Evolutionary conservation across 306 rosid species (phyloP), one percentile per base, ranked within the genome.

Genomic region (Rosa multiflora): DNA sequence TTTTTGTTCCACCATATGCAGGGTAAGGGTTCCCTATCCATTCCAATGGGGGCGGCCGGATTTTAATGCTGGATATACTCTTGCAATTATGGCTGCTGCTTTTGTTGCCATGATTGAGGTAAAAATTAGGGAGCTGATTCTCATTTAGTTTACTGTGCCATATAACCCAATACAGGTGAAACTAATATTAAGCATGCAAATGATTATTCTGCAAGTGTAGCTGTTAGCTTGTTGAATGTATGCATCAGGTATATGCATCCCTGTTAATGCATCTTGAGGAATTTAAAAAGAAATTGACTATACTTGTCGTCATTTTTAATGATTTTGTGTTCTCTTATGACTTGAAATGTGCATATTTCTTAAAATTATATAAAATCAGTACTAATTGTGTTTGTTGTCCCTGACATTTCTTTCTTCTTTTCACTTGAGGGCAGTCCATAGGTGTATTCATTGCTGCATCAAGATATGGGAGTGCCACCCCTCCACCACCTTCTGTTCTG

Each of bases 1-100:
- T 2, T 13, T 29, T 13, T 67, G 20, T 39, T 67, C 77, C n/a
- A 79, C 67, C 74, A 67, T 62, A 51, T 82, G 84, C 87, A 95
- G 99, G 99, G 73, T 94, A 77, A 91, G 92, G 85, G 77, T 92
- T 81, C 99, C 99, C 51, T 92, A 88, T 86, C 99, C 99, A 58
- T 88, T 92, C 86, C 99, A 88, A 87, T 95, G 99, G 99, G 97
- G 97, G 29, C 10, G 84, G 56, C 96, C 97, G 46, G 44, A 86
- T 69, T 91, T 95, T 78, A 64, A 95, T 79, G 94, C 79, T 18
- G 96, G 97, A 48, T 96, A 95, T 85, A 67, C 52, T 80, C 84
- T 95, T 79, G 90, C 91, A 52, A 87, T 93, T 91, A 59, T 85
- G 80, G 93, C 94, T 78, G 84, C 99, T 74, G 84, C 90, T 79